Conservation (phyloP, 1,284 basidiomycete species). For the Austroboletus novae-zelandiae region DNA sequence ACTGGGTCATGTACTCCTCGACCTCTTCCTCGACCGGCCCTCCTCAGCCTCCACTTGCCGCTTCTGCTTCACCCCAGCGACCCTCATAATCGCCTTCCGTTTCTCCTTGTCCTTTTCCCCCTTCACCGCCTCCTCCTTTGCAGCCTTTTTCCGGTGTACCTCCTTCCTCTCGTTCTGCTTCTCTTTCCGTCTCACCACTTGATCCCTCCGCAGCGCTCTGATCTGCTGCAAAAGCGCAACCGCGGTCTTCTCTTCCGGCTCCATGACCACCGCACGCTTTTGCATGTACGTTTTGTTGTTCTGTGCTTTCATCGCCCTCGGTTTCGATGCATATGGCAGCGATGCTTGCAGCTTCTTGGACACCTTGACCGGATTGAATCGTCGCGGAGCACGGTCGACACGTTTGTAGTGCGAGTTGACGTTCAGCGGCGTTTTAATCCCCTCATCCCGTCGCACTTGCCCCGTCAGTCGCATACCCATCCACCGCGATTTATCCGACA, state of each 20-base stretch:
- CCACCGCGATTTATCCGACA: constrained; percentile 80
- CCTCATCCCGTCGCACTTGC: constrained; percentile 83
- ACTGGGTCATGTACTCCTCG: constrained; percentile 33
- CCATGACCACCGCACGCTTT: constrained; percentile 91
- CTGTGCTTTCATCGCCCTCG: constrained; percentile 79
- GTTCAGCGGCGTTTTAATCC: constrained; percentile 78
- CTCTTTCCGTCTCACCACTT: constrained; percentile 72
- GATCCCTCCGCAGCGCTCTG: constrained; percentile 87
- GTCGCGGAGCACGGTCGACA: constrained; percentile 75
- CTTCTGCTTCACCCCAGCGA: constrained; percentile 72
- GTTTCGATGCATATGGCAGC: constrained; percentile 92
- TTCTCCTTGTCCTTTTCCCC: constrained; percentile 77
- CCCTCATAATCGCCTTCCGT: constrained; percentile 75
- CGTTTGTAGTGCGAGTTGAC: constrained; percentile 89
- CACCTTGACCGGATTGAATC: constrained; percentile 91
- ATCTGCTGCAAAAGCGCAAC: constrained; percentile 95
- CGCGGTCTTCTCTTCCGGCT: constrained; percentile 92
- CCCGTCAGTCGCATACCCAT: constrained; percentile 95
- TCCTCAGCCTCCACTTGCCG: constrained; percentile 59
- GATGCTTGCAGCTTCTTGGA: constrained; percentile 87
- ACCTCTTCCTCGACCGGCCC: constrained; percentile 50
- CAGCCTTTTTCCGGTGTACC: constrained; percentile 64
- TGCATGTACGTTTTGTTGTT: constrained; percentile 80
- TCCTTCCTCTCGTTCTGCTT: constrained; percentile 77
- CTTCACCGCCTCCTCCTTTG: constrained; percentile 67